These are phyloP conservation scores for Fusarium sambucinum DNA, from an alignment of 2,329 filamentous ascomycete species.

Conservation along the genomic window DNA sequence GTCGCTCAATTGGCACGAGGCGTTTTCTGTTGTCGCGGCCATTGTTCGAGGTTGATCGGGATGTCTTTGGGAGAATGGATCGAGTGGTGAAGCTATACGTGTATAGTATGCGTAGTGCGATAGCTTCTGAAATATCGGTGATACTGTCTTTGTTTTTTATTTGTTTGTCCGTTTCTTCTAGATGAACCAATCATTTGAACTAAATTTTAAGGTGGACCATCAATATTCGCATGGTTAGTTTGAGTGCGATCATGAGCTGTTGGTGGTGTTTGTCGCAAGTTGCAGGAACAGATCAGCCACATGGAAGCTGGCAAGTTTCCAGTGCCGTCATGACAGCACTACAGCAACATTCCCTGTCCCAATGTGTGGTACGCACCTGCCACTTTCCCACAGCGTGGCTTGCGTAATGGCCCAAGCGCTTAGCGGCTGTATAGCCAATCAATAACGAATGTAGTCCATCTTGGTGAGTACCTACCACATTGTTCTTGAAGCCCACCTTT, in stretches of 20 bases:
- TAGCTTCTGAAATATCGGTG: conserved; percentile 12
- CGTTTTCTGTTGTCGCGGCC: conserved; percentile 47
- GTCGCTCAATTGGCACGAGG: conserved; percentile 53
- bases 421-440: conserved; percentile 44
- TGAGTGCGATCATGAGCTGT: conserved; percentile 28
- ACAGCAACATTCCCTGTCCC: conserved; percentile 1
- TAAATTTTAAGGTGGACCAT: neutral
- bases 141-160: neutral
- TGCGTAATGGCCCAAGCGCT: conserved; percentile 31
- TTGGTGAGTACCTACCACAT: neutral
- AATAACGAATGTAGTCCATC: conserved; percentile 26
- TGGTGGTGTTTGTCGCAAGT: conserved; percentile 39
- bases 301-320: conserved; percentile 45
- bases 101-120: conserved; percentile 5
- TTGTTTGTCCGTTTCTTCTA: neutral
- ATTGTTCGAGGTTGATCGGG: conserved; percentile 39
- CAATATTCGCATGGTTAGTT: conserved; percentile 13
- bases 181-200: neutral
- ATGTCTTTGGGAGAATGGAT: neutral
- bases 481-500: conserved; percentile 8
- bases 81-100: conserved; percentile 30
- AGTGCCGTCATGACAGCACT: conserved; percentile 37
- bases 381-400: conserved; percentile 21
- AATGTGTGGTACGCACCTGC: conserved; percentile 8
- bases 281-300: conserved; percentile 35